phyloP scores from a whole-genome alignment of 1,139 yeast species.

The Suhomyces ambrosiae region DNA sequence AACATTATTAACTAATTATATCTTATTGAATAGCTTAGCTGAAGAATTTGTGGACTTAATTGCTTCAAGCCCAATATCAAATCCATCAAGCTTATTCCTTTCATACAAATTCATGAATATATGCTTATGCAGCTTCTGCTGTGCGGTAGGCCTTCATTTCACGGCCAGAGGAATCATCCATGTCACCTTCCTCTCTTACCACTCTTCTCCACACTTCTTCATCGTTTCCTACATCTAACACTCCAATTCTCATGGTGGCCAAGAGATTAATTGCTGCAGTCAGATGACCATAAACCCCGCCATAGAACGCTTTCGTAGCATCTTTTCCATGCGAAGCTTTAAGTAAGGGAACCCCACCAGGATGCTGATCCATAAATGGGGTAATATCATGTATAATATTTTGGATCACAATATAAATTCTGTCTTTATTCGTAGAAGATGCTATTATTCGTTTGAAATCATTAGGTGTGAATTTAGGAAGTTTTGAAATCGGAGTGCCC shows the following conservation, averaged over 20 bases:
- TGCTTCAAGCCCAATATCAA: no score
- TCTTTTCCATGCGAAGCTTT: conserved; percentile 69
- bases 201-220: conserved; percentile 77
- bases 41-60: no score
- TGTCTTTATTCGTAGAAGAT: conserved; percentile 39
- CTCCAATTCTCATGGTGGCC: conserved; percentile 77
- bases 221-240: conserved; percentile 76
- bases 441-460: conserved; percentile 50
- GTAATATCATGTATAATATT: conserved; percentile 73
- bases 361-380: conserved; percentile 72
- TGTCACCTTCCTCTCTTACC: conserved; percentile 44
- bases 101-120: no score
- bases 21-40: no score
- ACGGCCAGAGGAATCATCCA: conserved; percentile 27
- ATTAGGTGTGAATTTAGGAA: conserved; percentile 55
- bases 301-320: conserved; percentile 71
- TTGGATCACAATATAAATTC: conserved; percentile 47
- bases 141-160: conserved; percentile 33
- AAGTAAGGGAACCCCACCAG: conserved; percentile 66
- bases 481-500: conserved; percentile 74
- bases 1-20: no score
- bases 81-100: no score
- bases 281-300: conserved; percentile 75
- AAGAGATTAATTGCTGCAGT: conserved; percentile 71
- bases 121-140: conserved; percentile 53